Evolutionary conservation across 306 rosid genomes (phyloP), one percentile per base, ranked within the genome.

Genomic region (Cicer yamashitae): DNA sequence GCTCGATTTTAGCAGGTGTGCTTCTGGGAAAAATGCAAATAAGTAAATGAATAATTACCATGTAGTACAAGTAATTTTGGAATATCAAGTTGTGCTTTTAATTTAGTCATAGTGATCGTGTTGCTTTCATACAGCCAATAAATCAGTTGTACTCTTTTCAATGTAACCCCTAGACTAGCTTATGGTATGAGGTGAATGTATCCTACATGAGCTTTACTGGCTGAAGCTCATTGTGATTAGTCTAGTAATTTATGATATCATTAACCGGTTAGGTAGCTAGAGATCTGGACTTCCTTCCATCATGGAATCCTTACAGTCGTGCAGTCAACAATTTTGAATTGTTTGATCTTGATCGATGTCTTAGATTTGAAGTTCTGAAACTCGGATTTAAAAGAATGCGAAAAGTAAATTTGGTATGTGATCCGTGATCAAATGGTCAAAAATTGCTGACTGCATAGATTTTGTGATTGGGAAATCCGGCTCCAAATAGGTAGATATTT

Each of bases 171-270:
- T 67, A 43, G 82, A 45, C 17, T 67, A 43, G 82, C 58, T 37
- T 80, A 40, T 60, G 48, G 39, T 47, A 10, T 12, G 67, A 22
- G 34, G 41, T 34, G 50, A 79, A 58, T 57, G 43, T 63, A 56
- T 37, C 40, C 70, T 7, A 1, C 34, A 9, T n/a, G 77, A 72
- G 20, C 48, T 67, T 48, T 71, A 12, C 37, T 43, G 34, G 70
- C 75, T 60, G 40, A 73, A 52, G 79, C 62, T 59, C 46, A 61
- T 14, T 73, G 30, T 53, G 61, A 73, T 53, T 25, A 13, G 72
- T 51, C 11, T 12, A 59, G 15, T 56, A 10, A 47, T 43, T 45
- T 67, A 37, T 45, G 44, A 56, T 17, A 5, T 22, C 45, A 11
- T 7, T 30, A 51, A 13, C 37, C 12, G 1, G 59, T 48, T 71